These are phyloP conservation scores for Breviolum minutum DNA, from an alignment of 73 alveolate species.

Conservation along the genomic window DNA sequence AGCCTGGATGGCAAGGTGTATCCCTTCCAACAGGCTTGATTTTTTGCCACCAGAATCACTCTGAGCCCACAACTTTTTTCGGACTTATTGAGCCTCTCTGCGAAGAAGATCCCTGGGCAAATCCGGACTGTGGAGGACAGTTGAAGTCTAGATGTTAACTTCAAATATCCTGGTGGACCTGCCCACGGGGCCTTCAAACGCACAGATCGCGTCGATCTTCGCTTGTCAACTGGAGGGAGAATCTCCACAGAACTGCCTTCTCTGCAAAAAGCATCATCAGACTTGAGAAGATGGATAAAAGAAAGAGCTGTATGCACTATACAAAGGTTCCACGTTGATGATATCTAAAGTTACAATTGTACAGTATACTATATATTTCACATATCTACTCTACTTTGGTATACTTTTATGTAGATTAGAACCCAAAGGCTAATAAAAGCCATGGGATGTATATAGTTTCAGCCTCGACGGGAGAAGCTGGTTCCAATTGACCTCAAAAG, in stretches of 20 bases:
- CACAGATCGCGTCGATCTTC: slow-evolving; percentile 21
- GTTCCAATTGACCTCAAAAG: background rate
- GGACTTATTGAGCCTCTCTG: background rate
- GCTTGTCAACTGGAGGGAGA: slow-evolving; percentile 10
- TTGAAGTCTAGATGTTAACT: too few species aligned
- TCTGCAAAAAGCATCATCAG: too few species aligned
- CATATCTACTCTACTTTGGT: too few species aligned
- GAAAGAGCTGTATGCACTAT: background rate
- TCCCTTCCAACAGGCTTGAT: too few species aligned
- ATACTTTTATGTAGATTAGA: too few species aligned
- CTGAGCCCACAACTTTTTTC: background rate
- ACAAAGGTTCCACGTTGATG: background rate
- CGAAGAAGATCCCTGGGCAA: background rate
- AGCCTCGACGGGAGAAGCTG: background rate
- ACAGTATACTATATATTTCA: too few species aligned
- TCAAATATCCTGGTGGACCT: too few species aligned
- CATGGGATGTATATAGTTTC: too few species aligned
- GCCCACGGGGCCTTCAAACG: background rate
- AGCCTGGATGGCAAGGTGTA: too few species aligned
- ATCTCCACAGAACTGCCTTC: slow-evolving; percentile 24
- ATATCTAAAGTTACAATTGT: background rate
- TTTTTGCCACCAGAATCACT: background rate
- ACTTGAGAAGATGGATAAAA: too few species aligned
- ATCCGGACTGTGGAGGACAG: too few species aligned
- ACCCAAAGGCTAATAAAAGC: too few species aligned